Evolutionary conservation across 1,139 yeast species (phyloP), one percentile per base, ranked within the genome.

Genomic region (Geotrichum europaeum): DNA sequence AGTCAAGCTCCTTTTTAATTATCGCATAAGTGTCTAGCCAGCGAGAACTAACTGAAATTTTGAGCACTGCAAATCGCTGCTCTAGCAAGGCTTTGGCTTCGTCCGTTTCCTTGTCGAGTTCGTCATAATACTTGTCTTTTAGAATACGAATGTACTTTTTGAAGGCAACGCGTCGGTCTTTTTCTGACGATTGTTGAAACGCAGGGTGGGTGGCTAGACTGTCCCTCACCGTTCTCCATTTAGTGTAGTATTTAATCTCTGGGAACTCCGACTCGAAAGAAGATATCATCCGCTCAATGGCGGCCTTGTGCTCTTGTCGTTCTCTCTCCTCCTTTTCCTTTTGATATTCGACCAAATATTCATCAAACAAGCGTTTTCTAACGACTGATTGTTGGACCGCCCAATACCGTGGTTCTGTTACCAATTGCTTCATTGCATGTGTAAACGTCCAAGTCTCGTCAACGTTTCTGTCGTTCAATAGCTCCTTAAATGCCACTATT

Each of bases 371-470:
- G 22, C 75, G 76, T 66, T 85, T 84, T 58, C 95, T 80, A 63
- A 78, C 77, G 9, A 85, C 68, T 0, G 96, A 80, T 67, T 85
- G 87, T 4, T 77, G 74, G 0, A 90, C 74, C 1, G 79, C 75
- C 95, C 96, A 89, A 70, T 89, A 92, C 20, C 84, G 77, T 0
- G 86, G 84, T 60, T 85, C 84, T 7, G 72, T 73, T 20, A 88
- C 79, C 62, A 86, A 77, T 34, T 77, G 79, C n/a, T 82, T 75
- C 77, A 91, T 84, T 0, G 86, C 87, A 61, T 78, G 78, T 60
- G 82, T 83, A 73, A 90, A 91, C 0, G 95, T 80, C 92, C 94
- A 88, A 0, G 89, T 81, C 0, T 87, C 80, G 68, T 86, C 91
- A 1, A 89, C 88, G 7, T 78, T 75, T 51, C 78, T 72, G 0